Conservation (phyloP, 192 early-diverging fungal species). For the Backusella australiensis region DNA sequence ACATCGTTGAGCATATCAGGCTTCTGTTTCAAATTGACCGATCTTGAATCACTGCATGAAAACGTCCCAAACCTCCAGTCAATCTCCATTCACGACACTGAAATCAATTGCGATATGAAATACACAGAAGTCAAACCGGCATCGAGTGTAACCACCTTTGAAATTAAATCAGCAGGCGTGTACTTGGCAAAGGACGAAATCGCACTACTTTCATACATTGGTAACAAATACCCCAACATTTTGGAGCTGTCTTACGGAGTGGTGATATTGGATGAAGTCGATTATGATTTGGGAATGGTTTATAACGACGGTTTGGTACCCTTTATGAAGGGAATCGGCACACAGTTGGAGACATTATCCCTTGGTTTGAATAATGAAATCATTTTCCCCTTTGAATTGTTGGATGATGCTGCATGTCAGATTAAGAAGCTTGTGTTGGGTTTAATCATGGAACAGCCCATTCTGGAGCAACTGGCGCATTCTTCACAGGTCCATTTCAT, state of each 20-base stretch:
- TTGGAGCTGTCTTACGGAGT: background rate
- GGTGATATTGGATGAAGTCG: background rate
- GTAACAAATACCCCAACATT: background rate
- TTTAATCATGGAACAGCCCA: background rate
- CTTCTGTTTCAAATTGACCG: background rate
- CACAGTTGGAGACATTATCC: background rate
- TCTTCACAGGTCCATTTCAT: background rate
- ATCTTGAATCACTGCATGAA: background rate
- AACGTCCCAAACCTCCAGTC: background rate
- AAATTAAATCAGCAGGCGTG: background rate
- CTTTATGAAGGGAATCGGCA: background rate
- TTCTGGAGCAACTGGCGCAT: background rate
- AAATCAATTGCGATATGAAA: background rate
- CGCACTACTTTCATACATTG: background rate
- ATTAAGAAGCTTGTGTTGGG: constrained; percentile 1
- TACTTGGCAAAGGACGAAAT: background rate
- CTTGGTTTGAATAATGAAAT: background rate
- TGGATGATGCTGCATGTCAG: background rate
- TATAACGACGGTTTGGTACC: background rate
- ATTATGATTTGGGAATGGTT: background rate
- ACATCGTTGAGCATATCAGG: background rate
- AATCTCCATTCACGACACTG: background rate
- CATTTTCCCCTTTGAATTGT: background rate
- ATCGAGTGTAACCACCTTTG: background rate
- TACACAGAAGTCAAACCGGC: background rate